Evolutionary conservation across 495 filamentous ascomycete genomes (phyloP).

Genomic region (Talaromyces proteolyticus): DNA sequence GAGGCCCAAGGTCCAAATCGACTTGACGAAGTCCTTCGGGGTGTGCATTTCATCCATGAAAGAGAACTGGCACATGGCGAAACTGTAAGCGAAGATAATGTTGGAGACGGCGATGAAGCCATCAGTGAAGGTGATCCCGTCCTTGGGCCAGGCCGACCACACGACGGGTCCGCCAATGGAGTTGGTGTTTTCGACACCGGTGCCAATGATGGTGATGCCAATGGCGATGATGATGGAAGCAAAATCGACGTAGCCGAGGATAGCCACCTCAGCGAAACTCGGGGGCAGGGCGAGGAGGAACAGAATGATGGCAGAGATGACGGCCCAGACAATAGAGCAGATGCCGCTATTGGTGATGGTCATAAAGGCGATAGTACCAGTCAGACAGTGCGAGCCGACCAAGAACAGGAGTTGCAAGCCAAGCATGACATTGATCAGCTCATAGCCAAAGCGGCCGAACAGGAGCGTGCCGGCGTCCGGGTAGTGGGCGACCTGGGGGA

Average conservation of each 20-base stretch:
- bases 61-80: constrained; percentile 61
- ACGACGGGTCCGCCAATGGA: constrained; percentile 22
- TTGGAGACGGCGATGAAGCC: constrained; percentile 59
- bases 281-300: constrained; percentile 55
- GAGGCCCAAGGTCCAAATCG: constrained; percentile 51
- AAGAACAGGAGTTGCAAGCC: constrained; percentile 60
- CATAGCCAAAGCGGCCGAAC: constrained; percentile 53
- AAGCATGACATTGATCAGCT: constrained; percentile 55
- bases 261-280: constrained; percentile 46
- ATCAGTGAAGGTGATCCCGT: constrained; percentile 24
- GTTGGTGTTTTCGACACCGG: constrained; percentile 38
- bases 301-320: constrained; percentile 55
- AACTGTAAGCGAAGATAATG: constrained; percentile 62
- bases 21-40: constrained; percentile 55
- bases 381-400: constrained; percentile 63
- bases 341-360: constrained; percentile 51
- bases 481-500: constrained; percentile 58
- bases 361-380: constrained; percentile 62
- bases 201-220: constrained; percentile 60
- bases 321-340: constrained; percentile 58
- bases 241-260: constrained; percentile 56
- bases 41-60: constrained; percentile 74
- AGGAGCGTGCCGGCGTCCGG: constrained; percentile 59
- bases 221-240: constrained; percentile 59
- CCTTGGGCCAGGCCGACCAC: constrained; percentile 33